Percentiles rank a stretch among this genome's conserved stretches.
Conservation (phyloP, 2,329 filamentous ascomycete genomes). For the Colletotrichum caudatum region DNA sequence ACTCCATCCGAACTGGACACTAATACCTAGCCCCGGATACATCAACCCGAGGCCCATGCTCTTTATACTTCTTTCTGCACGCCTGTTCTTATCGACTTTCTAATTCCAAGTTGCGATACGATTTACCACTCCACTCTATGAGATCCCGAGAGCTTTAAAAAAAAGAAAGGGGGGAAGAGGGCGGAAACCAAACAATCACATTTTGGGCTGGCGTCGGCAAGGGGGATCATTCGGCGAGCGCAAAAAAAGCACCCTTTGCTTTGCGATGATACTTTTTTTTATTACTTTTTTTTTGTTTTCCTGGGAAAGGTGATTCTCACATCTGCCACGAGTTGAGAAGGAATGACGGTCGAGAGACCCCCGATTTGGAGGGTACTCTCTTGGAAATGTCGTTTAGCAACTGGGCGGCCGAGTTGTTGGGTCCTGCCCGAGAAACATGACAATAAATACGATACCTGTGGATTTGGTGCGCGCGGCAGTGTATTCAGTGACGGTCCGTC, state of each 20-base stretch:
- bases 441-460: conserved; percentile 41
- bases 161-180: conserved; percentile 9
- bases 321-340: conserved; percentile 37
- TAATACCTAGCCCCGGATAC: conserved; percentile 25
- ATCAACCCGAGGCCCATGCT: conserved; percentile 12
- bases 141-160: conserved; percentile 26
- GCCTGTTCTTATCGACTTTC: conserved; percentile 40
- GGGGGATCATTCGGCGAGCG: conserved; percentile 40
- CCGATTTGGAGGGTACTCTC: conserved; percentile 13
- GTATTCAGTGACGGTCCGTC: background rate
- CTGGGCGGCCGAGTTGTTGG: conserved; percentile 8
- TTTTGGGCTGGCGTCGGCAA: conserved; percentile 41
- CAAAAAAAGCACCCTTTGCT: conserved; percentile 39
- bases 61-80: conserved; percentile 32
- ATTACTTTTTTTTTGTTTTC: background rate
- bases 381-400: conserved; percentile 17
- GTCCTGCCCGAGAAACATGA: conserved; percentile 28
- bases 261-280: conserved; percentile 29
- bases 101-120: conserved; percentile 42
- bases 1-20: conserved; percentile 1
- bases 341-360: conserved; percentile 12
- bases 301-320: conserved; percentile 35
- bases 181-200: conserved; percentile 36
- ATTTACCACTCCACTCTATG: conserved; percentile 41
- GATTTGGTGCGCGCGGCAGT: background rate